phyloP scores from a whole-genome alignment of 805 yeast genomes.

The Limtongia smithiae region DNA sequence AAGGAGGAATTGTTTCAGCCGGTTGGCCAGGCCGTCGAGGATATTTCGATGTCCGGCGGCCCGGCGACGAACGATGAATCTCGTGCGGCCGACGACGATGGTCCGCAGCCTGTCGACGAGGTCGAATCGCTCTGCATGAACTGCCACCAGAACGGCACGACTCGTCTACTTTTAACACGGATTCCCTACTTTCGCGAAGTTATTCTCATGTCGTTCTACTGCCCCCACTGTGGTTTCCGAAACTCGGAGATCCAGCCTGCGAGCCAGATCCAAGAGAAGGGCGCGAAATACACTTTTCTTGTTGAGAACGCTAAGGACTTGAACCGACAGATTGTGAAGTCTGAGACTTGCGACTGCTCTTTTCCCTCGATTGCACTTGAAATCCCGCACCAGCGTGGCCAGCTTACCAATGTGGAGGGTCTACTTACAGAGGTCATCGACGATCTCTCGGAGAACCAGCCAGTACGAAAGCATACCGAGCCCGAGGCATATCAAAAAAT shows the following conservation, averaged over 20 bases:
- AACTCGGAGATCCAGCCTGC: slow-evolving; percentile 97
- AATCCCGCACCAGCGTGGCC: slow-evolving; percentile 93
- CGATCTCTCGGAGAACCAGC: slow-evolving; percentile 78
- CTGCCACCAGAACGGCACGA: slow-evolving; percentile 81
- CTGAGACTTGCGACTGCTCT: slow-evolving; percentile 76
- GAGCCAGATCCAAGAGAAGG: slow-evolving; percentile 83
- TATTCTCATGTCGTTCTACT: slow-evolving; percentile 88
- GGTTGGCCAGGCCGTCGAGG: slow-evolving; percentile 23
- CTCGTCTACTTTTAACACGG: slow-evolving; percentile 76
- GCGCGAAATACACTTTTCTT: slow-evolving; percentile 65
- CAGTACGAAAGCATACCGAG: slow-evolving; percentile 65
- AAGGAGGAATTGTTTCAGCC: slow-evolving; percentile 19
- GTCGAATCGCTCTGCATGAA: slow-evolving; percentile 94
- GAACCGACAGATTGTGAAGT: slow-evolving; percentile 86
- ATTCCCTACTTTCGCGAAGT: slow-evolving; percentile 92
- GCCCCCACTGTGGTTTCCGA: slow-evolving; percentile 90
- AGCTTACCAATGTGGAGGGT: slow-evolving; percentile 90
- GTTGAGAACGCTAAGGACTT: slow-evolving; percentile 69
- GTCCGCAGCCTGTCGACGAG: slow-evolving; percentile 92
- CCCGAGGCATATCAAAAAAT: slow-evolving; percentile 76
- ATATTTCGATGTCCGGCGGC: slow-evolving; percentile 57
- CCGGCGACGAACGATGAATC: slow-evolving; percentile 45
- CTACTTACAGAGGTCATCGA: slow-evolving; percentile 75
- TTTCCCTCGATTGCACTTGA: slow-evolving; percentile 85
- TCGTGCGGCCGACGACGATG: slow-evolving; percentile 29